phyloP scores from a whole-genome alignment of 75 land plant species.

The Selaginella tamariscina region DNA sequence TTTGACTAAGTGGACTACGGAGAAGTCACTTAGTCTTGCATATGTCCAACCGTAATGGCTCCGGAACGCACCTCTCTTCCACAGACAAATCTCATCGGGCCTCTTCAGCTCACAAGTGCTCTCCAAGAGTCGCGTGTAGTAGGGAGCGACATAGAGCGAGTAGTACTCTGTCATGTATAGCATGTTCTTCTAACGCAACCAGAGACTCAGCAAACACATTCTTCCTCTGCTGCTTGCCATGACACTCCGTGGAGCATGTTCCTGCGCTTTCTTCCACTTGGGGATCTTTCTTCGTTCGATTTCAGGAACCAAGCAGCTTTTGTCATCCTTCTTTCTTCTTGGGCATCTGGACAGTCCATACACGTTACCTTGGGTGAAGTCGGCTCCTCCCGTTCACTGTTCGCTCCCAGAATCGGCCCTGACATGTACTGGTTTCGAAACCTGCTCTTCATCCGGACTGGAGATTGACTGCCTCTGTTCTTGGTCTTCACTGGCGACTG shows the following conservation, averaged over 20 bases:
- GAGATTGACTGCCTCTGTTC: no score
- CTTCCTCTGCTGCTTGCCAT: neutral
- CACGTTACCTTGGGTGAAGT: neutral
- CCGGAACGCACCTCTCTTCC: neutral
- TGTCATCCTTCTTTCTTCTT: neutral
- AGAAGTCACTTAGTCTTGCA: no score
- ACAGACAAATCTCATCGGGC: neutral
- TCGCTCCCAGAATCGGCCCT: neutral
- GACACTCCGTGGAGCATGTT: neutral
- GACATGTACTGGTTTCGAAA: no score
- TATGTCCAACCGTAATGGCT: neutral
- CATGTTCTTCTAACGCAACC: neutral
- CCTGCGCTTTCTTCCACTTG: neutral
- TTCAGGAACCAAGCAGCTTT: neutral
- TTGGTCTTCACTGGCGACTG: neutral
- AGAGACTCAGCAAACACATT: neutral
- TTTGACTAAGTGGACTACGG: no score
- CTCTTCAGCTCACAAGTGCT: no score
- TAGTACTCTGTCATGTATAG: neutral
- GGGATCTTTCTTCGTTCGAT: neutral
- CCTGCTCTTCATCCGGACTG: neutral
- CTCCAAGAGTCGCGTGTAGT: neutral
- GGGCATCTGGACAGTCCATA: neutral
- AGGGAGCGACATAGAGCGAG: neutral
- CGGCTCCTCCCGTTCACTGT: neutral